phyloP scores from a whole-genome alignment of 805 yeast species.

The Kazachstania taianensis region DNA sequence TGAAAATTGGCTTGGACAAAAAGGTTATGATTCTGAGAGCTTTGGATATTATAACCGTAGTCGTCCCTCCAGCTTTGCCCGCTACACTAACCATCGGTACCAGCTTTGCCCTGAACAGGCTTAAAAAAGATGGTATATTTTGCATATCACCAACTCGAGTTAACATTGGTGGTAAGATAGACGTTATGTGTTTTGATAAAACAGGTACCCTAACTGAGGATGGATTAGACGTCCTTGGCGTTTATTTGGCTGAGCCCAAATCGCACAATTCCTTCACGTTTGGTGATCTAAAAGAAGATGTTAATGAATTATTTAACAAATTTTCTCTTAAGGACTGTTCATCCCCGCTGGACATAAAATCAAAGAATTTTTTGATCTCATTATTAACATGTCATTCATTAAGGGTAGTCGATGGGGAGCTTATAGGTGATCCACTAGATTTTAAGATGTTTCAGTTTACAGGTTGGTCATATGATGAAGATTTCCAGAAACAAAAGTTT shows the following conservation, averaged over 20 bases:
- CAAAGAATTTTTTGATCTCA: conserved; percentile 29
- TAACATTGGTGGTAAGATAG: conserved; percentile 91
- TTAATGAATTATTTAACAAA: conserved; percentile 19
- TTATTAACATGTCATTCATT: conserved; percentile 75
- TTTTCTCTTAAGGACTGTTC: conserved; percentile 24
- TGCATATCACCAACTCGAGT: conserved; percentile 93
- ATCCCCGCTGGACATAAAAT: conserved; percentile 22
- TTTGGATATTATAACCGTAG: conserved; percentile 87
- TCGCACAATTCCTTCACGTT: conserved; percentile 16
- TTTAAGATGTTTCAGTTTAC: conserved; percentile 88
- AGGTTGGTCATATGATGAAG: conserved; percentile 66
- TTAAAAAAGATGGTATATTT: conserved; percentile 59
- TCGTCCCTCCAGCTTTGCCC: conserved; percentile 97
- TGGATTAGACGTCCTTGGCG: conserved; percentile 78
- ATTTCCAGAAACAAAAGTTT: conserved; percentile 34
- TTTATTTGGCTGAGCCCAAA: conserved; percentile 31
- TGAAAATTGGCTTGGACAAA: conserved; percentile 61
- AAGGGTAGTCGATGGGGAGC: conserved; percentile 62
- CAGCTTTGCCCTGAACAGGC: conserved; percentile 74
- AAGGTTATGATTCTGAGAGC: conserved; percentile 76
- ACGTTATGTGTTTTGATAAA: conserved; percentile 86
- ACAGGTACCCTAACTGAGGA: conserved; percentile 97
- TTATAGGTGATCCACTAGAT: conserved; percentile 92
- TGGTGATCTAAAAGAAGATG: conserved; percentile 19
- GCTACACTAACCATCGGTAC: conserved; percentile 97